A percentile compares a stretch with the other conserved stretches of the same genome.
These are phyloP conservation scores for Moesziomyces aphidis DNA, from an alignment of 1,284 basidiomycete species.

Conservation along the genomic window DNA sequence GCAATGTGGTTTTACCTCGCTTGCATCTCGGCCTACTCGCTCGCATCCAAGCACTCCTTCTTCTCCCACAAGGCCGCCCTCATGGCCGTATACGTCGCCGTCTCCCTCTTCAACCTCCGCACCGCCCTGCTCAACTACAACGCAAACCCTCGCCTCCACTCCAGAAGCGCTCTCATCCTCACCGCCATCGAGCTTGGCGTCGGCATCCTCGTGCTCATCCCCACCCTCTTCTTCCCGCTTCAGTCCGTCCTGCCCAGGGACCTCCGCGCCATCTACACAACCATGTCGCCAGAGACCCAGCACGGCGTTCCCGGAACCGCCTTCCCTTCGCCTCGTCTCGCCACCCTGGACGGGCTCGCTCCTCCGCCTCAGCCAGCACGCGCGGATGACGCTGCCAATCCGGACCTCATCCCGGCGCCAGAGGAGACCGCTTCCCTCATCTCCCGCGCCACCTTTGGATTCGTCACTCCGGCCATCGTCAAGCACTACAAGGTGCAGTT, in stretches of 20 bases:
- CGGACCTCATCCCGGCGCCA: slow-evolving; percentile 54
- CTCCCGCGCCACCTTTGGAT: slow-evolving; percentile 60
- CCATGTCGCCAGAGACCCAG: slow-evolving; percentile 55
- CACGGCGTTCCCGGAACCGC: slow-evolving; percentile 59
- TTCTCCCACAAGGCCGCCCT: slow-evolving; percentile 60
- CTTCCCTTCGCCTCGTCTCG: slow-evolving; percentile 56
- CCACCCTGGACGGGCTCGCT: slow-evolving; percentile 7
- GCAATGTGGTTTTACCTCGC: slow-evolving; percentile 56
- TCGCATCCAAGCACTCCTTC: slow-evolving; percentile 46
- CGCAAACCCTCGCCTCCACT: slow-evolving; percentile 17
- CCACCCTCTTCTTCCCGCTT: slow-evolving; percentile 58
- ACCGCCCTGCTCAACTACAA: slow-evolving; percentile 43
- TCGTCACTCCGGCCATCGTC: slow-evolving; percentile 67
- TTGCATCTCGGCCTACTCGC: slow-evolving; percentile 44
- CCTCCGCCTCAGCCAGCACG: slow-evolving; percentile 7
- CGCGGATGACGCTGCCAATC: slow-evolving; percentile 2
- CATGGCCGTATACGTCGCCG: slow-evolving; percentile 44
- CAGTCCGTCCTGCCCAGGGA: slow-evolving; percentile 44
- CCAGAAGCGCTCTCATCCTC: slow-evolving; percentile 31
- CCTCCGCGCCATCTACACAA: slow-evolving; percentile 60
- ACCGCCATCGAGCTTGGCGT: slow-evolving; percentile 40
- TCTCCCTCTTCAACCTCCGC: slow-evolving; percentile 59
- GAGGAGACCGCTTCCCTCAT: slow-evolving; percentile 62
- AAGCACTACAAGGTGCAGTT: slow-evolving; percentile 70
- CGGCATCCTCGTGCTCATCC: slow-evolving; percentile 37